Evolutionary conservation across 2,329 filamentous ascomycete genomes (phyloP), one percentile per base, ranked within the genome.

Genomic region (Chaetothyriales sp.): DNA sequence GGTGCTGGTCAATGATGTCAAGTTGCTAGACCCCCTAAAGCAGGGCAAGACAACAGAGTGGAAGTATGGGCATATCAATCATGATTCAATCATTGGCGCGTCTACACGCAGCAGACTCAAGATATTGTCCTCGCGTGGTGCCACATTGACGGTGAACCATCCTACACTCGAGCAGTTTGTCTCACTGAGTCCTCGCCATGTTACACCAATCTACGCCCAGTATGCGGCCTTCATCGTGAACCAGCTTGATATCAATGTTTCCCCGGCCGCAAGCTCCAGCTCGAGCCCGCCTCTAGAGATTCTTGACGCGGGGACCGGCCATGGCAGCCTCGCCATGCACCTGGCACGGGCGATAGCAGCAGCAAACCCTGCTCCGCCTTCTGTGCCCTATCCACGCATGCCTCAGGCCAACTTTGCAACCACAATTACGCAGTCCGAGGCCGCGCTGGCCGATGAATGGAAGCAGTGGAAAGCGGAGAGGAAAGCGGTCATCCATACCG

Each of bases 231-330:
- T 84, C 28, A 89, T 92, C 49, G 81, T 87, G 39, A 83, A 79
- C 1, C 71, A 89, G 20, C 74, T 93, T 19, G 85, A 92, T 63
- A 72, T 92, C 44, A 81, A 90, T 63, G 79, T 26, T 62, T 70
- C 2, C 63, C 66, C 5, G 47, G 64, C 67, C 10, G 59, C 55
- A 48, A 39, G 59, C 18, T 48, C 58, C 15, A 20, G 45, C 19
- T 12, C 26, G 2, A 55, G 59, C 39, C 65, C 70, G 7, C 76
- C 74, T 0, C 65, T 89, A 10, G 83, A 90, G 62, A 84, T 92
- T 44, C 80, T 92, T 49, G 86, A 92, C 66, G 85, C 85, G 46
- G 86, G 86, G 15, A 92, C 86, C 2, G 86, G 86, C n/a, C 84
- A 89, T 71, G 86, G 86, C 52, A 81, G 82, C 32, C 67, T 92